Base-by-base conservation (phyloP, 2,329 filamentous ascomycete species). In the Trichoderma sp. region DNA sequence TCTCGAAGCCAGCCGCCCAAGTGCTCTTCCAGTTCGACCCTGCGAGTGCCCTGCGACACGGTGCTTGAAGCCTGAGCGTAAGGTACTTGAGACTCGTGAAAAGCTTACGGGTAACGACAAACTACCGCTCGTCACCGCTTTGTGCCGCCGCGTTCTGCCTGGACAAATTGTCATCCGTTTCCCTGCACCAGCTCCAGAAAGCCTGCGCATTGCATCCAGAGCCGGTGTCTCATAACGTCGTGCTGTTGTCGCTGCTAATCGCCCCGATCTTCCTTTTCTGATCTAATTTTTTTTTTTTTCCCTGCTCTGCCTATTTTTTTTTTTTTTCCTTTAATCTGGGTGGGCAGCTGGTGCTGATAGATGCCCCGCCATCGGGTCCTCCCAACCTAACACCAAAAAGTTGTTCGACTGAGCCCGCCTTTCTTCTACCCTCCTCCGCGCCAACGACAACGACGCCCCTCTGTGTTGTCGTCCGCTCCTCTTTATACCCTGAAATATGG, bases 401-500 rank as follows among this genome's bases (percentile, higher is more conserved):
- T 66, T 61, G 58, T 54, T 51, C 48, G 9, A 26, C 52, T 52
- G 26, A 63, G 51, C 59, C 52, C 51, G 59, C 52, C 50, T 63
- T 66, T 61, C 62, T 39, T 59, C 43, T 26, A 48, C 60, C 56
- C 61, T 45, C 65, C 28, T 60, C 54, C 69, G 71, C 69, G 68
- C 62, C 66, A 57, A 61, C 66, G 66, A 65, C 72, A 72, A 73
- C 72, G 73, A 69, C 73, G 72, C 70, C 70, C 71, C 70, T 63
- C 69, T 69, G 70, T 67, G 65, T 71, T 70, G 69, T 69, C 67
- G 68, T 66, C 65, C 63, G 65, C 64, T 67, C 68, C 56, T 41
- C 19, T 30, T 69, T 66, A 61, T 51, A 68, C 67, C 70, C 57
- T 21, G 24, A 70, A 74, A 47, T 77, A 93, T 93, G 90, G 90